Evolutionary conservation across 345 rosid genomes (phyloP).

Genomic region (Capsella bursapastoris): DNA sequence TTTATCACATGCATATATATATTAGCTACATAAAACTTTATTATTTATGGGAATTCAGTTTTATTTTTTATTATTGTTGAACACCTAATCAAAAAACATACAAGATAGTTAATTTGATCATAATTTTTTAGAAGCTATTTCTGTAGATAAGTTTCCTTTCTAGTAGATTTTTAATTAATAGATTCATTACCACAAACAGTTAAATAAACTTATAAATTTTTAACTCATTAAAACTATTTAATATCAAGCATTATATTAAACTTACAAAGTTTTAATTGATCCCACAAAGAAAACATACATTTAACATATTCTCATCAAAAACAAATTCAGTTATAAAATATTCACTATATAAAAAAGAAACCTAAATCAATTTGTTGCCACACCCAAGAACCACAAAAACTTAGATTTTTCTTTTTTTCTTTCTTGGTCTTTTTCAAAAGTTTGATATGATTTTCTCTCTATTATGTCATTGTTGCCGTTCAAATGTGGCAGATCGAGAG

Average conservation of each 20-base stretch:
- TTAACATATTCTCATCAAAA: not conserved
- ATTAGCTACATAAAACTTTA: too few species aligned
- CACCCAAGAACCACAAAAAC: not conserved
- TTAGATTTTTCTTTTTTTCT: too few species aligned
- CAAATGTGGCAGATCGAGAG: not conserved
- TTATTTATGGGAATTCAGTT: too few species aligned
- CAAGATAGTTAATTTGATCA: not conserved
- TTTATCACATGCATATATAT: too few species aligned
- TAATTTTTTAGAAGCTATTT: not conserved
- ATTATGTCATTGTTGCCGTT: slow-evolving; percentile 32
- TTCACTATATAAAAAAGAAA: not conserved
- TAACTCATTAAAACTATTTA: not conserved
- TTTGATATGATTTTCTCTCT: slow-evolving; percentile 22
- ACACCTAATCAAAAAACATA: not conserved
- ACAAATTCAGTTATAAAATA: not conserved
- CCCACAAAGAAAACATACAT: not conserved
- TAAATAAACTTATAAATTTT: not conserved
- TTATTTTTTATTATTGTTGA: too few species aligned
- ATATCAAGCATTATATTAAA: not conserved
- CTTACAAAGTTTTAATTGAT: not conserved
- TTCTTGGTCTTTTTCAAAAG: not conserved
- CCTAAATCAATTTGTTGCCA: not conserved
- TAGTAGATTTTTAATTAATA: slow-evolving; percentile 3
- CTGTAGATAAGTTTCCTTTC: not conserved
- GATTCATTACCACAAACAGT: slow-evolving; percentile 21